phyloP scores from a whole-genome alignment of 2,329 filamentous ascomycete species.

The Colletotrichum tanaceti region DNA sequence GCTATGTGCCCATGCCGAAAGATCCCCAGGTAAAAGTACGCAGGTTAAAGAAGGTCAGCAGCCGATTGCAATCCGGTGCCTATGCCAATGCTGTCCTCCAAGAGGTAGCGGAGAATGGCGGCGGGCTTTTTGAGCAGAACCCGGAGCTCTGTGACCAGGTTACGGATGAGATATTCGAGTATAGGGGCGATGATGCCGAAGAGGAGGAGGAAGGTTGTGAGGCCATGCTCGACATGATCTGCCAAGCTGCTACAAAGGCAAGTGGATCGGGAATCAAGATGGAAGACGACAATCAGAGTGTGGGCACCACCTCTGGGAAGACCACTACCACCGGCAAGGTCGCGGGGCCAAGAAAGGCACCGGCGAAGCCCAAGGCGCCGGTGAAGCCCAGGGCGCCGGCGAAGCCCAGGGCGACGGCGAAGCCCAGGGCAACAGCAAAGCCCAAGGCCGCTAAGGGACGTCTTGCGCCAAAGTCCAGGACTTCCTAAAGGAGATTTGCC shows the following conservation, averaged over 20 bases:
- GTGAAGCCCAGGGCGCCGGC: slow-evolving; percentile 7
- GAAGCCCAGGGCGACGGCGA: neutral
- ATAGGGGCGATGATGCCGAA: slow-evolving; percentile 29
- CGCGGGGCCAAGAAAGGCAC: slow-evolving; percentile 10
- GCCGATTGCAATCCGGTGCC: slow-evolving; percentile 38
- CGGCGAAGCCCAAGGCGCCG: neutral
- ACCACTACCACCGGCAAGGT: neutral
- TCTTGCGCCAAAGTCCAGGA: neutral
- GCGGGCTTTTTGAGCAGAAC: slow-evolving; percentile 26
- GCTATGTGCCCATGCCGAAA: slow-evolving; percentile 46
- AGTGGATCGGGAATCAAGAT: neutral
- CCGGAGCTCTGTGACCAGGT: slow-evolving; percentile 39
- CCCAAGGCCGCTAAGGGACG: neutral
- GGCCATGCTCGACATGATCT: neutral
- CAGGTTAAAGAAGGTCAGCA: slow-evolving; percentile 57
- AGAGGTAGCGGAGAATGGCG: slow-evolving; percentile 39
- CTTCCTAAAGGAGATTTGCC: slow-evolving; percentile 9
- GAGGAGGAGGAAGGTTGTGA: slow-evolving; percentile 35
- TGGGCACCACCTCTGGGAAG: neutral
- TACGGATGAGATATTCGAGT: slow-evolving; percentile 41
- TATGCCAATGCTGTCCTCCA: slow-evolving; percentile 19
- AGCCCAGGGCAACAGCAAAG: slow-evolving; percentile 6
- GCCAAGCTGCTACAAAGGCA: neutral
- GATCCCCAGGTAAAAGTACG: slow-evolving; percentile 52
- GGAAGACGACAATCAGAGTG: neutral